phyloP scores from a whole-genome alignment of 1,139 yeast species.

The Hemisphaericaspora lyxosophila region DNA sequence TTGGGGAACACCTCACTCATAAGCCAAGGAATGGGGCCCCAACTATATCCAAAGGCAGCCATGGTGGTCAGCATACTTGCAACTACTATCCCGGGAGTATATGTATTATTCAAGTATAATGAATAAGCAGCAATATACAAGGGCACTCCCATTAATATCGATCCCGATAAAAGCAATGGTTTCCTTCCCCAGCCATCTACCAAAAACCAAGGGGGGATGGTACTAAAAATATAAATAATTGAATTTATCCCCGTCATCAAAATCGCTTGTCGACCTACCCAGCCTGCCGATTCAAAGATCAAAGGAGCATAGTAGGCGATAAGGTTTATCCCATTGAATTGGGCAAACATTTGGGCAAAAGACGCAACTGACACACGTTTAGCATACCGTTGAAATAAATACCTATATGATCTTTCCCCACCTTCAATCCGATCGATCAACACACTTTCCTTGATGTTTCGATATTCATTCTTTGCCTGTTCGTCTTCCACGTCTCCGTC shows the following conservation, averaged over 20 bases:
- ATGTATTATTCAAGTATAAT: slow-evolving; percentile 54
- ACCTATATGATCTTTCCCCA: slow-evolving; percentile 58
- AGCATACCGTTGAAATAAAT: slow-evolving; percentile 63
- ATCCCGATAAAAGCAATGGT: slow-evolving; percentile 75
- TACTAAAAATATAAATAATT: slow-evolving; percentile 67
- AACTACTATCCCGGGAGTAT: slow-evolving; percentile 75
- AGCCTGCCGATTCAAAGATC: slow-evolving; percentile 93
- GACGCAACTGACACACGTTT: slow-evolving; percentile 85
- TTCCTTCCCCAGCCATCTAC: slow-evolving; percentile 92
- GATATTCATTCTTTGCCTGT: slow-evolving; percentile 58
- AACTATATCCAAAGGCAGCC: slow-evolving; percentile 82
- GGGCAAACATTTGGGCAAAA: slow-evolving; percentile 90
- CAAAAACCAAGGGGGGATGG: slow-evolving; percentile 88
- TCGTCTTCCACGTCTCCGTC: slow-evolving; percentile 56
- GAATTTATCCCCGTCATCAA: slow-evolving; percentile 93
- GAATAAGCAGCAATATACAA: slow-evolving; percentile 66
- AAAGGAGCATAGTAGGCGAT: slow-evolving; percentile 91
- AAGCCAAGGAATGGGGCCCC: slow-evolving; percentile 98
- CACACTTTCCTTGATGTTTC: slow-evolving; percentile 45
- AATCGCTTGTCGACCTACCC: slow-evolving; percentile 85
- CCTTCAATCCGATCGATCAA: slow-evolving; percentile 76
- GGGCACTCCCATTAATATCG: slow-evolving; percentile 74
- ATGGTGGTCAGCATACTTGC: slow-evolving; percentile 74
- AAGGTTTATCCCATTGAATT: slow-evolving; percentile 88
- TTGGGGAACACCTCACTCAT: slow-evolving; percentile 89